Evolutionary conservation across 2,329 filamentous ascomycete species (phyloP).

Genomic region (Madurella fahalii): DNA sequence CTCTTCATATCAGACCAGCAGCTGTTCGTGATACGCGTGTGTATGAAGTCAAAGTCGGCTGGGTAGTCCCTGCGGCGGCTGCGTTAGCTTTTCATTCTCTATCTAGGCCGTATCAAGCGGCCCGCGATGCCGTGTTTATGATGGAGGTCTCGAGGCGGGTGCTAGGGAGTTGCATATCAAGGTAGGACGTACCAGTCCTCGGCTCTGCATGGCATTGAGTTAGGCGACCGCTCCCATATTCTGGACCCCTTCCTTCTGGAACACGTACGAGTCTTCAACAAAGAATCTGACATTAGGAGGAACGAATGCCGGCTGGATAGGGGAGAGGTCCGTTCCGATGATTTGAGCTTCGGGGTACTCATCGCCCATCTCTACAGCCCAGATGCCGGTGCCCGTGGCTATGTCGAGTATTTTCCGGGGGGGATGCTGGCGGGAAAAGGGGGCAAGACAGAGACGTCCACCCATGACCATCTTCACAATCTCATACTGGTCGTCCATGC

Average conservation of each 20-base stretch:
- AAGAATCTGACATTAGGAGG: slow-evolving; percentile 72
- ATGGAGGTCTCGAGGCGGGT: too few species aligned
- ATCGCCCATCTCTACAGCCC: slow-evolving; percentile 66
- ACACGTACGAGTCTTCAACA: slow-evolving; percentile 58
- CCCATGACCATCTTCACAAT: slow-evolving; percentile 31
- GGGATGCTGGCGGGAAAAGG: slow-evolving; percentile 26
- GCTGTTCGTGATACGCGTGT: slow-evolving; percentile 46
- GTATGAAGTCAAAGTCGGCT: slow-evolving; percentile 48
- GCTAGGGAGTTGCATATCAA: background rate
- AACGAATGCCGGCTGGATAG: slow-evolving; percentile 61
- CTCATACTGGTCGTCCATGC: slow-evolving; percentile 31
- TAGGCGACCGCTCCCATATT: background rate
- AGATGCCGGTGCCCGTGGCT: slow-evolving; percentile 55
- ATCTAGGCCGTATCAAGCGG: too few species aligned
- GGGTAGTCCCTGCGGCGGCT: slow-evolving; percentile 14
- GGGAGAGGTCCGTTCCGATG: slow-evolving; percentile 62
- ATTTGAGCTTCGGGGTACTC: slow-evolving; percentile 55
- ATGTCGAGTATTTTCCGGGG: slow-evolving; percentile 34
- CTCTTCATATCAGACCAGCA: slow-evolving; percentile 47
- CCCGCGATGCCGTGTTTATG: too few species aligned
- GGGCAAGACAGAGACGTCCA: slow-evolving; percentile 30
- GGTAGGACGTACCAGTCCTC: slow-evolving; percentile 52
- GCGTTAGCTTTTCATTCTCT: background rate
- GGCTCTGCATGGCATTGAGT: slow-evolving; percentile 30
- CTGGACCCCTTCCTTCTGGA: too few species aligned